phyloP scores from a whole-genome alignment of 352 stramenopile species.

The Globisporangium parvum region DNA sequence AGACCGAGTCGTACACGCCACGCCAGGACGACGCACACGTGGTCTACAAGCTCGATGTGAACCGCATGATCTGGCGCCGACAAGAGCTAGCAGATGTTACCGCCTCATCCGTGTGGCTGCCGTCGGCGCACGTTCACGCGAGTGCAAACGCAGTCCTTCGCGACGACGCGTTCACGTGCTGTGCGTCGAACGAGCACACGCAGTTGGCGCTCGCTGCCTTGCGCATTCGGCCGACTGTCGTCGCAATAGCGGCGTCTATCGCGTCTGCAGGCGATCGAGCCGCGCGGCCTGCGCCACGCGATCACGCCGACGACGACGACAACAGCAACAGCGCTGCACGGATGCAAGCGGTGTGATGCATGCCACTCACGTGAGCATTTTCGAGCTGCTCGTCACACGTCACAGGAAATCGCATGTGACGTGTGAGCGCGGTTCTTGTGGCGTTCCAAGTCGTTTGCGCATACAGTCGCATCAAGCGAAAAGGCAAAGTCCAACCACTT shows the following conservation, averaged over 20 bases:
- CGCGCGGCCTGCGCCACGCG: too few species aligned
- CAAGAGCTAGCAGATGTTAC: constrained; percentile 17
- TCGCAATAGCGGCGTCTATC: not conserved
- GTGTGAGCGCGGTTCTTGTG: not conserved
- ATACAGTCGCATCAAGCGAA: not conserved
- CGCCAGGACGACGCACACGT: constrained; percentile 20
- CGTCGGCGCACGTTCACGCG: constrained; percentile 21
- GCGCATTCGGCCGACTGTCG: not conserved
- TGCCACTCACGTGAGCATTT: not conserved
- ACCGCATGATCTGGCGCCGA: constrained; percentile 63
- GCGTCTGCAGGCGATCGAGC: too few species aligned
- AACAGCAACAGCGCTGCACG: too few species aligned
- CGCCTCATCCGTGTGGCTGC: not conserved
- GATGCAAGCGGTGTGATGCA: too few species aligned
- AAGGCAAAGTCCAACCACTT: too few species aligned
- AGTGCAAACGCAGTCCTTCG: constrained; percentile 30
- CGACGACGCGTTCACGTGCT: constrained; percentile 19
- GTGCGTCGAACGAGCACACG: constrained; percentile 2
- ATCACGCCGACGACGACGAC: too few species aligned
- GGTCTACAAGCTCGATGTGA: constrained; percentile 58
- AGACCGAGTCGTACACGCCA: constrained; percentile 28
- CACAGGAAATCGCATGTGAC: not conserved
- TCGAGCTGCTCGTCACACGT: not conserved
- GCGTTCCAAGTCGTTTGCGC: not conserved
- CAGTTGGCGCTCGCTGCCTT: constrained; percentile 30